phyloP scores from a whole-genome alignment of 805 yeast genomes.

The Spencermartinsiella europaea region DNA sequence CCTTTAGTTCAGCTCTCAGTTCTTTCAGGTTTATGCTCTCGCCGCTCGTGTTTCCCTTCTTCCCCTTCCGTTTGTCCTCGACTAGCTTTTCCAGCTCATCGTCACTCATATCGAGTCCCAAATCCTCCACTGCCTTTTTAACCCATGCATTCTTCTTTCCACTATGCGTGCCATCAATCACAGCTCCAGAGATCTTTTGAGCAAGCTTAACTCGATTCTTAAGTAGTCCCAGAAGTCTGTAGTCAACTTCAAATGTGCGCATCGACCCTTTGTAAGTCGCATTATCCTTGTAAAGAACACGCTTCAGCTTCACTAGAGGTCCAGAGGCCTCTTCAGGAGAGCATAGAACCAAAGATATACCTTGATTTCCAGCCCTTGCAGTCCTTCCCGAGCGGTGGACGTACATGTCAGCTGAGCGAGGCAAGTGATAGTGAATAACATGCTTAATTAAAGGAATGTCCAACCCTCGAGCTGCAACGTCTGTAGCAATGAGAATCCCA shows the following conservation, averaged over 20 bases:
- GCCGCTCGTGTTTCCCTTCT: constrained; percentile 35
- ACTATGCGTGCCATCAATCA: constrained; percentile 49
- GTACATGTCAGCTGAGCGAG: constrained; percentile 89
- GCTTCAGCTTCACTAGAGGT: constrained; percentile 62
- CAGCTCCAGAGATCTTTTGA: constrained; percentile 68
- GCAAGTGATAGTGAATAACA: constrained; percentile 93
- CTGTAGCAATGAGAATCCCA: constrained; percentile 79
- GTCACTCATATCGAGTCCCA: constrained; percentile 78
- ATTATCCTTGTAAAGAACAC: constrained; percentile 26
- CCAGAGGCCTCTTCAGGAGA: constrained; percentile 93
- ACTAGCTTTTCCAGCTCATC: constrained; percentile 43
- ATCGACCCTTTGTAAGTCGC: constrained; percentile 37
- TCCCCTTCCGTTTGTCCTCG: constrained; percentile 53
- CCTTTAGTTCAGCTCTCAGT: constrained; percentile 48
- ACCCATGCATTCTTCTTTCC: constrained; percentile 65
- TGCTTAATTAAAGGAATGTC: constrained; percentile 89
- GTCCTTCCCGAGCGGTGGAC: constrained; percentile 97
- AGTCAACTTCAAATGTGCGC: constrained; percentile 71
- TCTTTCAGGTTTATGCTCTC: constrained; percentile 43
- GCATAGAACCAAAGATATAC: constrained; percentile 91
- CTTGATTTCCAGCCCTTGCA: constrained; percentile 90
- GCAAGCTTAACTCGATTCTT: constrained; percentile 66
- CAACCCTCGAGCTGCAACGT: constrained; percentile 97
- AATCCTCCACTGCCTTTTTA: constrained; percentile 84
- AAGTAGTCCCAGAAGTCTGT: constrained; percentile 64